phyloP scores from a whole-genome alignment of 257 asterid species.

The Anisodus tanguticus region DNA sequence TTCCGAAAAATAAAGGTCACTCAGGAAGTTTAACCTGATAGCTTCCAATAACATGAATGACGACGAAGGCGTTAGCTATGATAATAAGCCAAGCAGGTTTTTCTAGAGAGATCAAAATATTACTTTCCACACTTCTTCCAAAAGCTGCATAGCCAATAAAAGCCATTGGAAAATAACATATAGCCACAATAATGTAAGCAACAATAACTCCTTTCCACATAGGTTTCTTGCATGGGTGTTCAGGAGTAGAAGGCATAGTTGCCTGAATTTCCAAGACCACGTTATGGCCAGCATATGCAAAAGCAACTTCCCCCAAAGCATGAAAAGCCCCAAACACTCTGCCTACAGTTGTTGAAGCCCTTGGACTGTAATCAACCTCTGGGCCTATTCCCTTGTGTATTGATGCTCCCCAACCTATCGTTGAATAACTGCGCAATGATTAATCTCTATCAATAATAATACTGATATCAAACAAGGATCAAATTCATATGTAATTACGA shows the following conservation, averaged over 20 bases:
- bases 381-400: constrained; percentile 37
- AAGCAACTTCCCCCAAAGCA: constrained; percentile 57
- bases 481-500: no score
- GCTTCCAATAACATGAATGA: constrained; percentile 21
- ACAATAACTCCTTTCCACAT: constrained; percentile 18
- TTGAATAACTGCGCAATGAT: constrained; percentile 44
- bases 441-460: no score
- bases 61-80: background rate
- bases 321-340: constrained; percentile 42
- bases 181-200: constrained; percentile 5
- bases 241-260: constrained; percentile 52
- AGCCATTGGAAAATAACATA: constrained; percentile 22
- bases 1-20: no score
- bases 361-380: constrained; percentile 35
- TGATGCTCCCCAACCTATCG: constrained; percentile 56
- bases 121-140: background rate
- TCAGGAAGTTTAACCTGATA: constrained; percentile 29
- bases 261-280: constrained; percentile 64
- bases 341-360: constrained; percentile 36
- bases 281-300: constrained; percentile 57
- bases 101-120: background rate
- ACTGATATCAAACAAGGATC: no score
- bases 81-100: constrained; percentile 19
- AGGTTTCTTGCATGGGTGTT: constrained; percentile 48
- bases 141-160: constrained; percentile 13